These are phyloP conservation scores for Venturia aucupariae DNA, from an alignment of 2,329 filamentous ascomycete species.

Conservation along the genomic window DNA sequence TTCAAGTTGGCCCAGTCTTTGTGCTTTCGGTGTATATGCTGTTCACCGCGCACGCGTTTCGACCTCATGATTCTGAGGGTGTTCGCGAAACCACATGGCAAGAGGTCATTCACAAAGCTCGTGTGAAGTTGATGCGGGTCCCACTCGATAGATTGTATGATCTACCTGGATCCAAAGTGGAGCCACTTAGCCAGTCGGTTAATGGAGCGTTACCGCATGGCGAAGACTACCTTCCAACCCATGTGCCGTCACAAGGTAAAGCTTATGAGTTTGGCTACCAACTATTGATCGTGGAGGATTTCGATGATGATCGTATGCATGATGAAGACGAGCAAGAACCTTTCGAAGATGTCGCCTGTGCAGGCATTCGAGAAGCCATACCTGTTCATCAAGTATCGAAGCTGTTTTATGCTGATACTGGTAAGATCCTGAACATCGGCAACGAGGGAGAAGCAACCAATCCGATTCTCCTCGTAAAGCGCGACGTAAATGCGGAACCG, in stretches of 20 bases:
- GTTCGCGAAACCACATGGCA: constrained; percentile 74
- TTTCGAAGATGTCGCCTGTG: constrained; percentile 51
- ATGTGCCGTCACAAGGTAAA: constrained; percentile 35
- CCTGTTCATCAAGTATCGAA: constrained; percentile 73
- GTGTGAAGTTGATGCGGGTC: constrained; percentile 67
- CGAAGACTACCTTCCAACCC: constrained; percentile 19
- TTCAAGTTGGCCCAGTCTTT: constrained; percentile 83
- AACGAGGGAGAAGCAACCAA: constrained; percentile 59
- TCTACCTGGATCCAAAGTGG: constrained; percentile 21
- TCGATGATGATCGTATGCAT: constrained; percentile 63
- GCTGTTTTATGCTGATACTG: constrained; percentile 88
- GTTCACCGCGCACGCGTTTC: constrained; percentile 66
- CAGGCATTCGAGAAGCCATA: constrained; percentile 57
- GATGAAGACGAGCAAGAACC: constrained; percentile 53
- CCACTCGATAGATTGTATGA: constrained; percentile 48
- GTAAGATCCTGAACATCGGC: constrained; percentile 78
- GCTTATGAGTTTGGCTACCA: constrained; percentile 67
- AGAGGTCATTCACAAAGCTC: constrained; percentile 89
- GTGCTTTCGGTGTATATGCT: constrained; percentile 90
- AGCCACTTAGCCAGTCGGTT: constrained; percentile 13
- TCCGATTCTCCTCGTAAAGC: constrained; percentile 64
- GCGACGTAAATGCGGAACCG: constrained; percentile 55
- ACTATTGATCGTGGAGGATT: constrained; percentile 71
- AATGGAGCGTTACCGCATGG: constrained; percentile 16
- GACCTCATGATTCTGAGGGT: constrained; percentile 47